Evolutionary conservation across 345 rosid genomes (phyloP).

Genomic region (Bretschneidera sinensis): DNA sequence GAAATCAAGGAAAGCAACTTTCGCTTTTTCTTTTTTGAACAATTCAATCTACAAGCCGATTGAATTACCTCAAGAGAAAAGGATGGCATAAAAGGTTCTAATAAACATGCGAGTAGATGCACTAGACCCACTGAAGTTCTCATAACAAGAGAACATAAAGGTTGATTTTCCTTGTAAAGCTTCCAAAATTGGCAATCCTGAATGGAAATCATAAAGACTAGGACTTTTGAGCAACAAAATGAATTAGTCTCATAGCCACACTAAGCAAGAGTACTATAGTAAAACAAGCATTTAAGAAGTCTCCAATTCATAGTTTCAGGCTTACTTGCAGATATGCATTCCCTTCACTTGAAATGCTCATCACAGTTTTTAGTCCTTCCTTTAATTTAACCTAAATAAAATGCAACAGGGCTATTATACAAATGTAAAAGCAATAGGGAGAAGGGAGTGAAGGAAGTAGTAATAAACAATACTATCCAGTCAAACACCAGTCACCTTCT

Average conservation of each 20-base stretch:
- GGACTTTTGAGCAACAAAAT: neutral
- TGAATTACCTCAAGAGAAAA: constrained; percentile 73
- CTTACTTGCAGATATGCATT: constrained; percentile 82
- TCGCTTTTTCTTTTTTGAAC: neutral
- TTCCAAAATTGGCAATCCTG: constrained; percentile 90
- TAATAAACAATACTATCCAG: neutral
- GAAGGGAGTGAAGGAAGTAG: neutral
- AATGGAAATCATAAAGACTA: constrained; percentile 13
- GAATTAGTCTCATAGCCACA: constrained; percentile 9
- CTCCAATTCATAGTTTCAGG: neutral
- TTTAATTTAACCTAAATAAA: constrained; percentile 76
- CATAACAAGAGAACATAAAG: constrained; percentile 72
- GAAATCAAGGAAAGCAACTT: constrained; percentile 9
- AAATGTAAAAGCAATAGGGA: constrained; percentile 4
- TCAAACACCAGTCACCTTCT: constrained; percentile 48
- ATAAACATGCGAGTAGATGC: constrained; percentile 69
- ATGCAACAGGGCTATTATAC: constrained; percentile 3
- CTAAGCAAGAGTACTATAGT: constrained; percentile 4
- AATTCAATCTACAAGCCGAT: constrained; percentile 2
- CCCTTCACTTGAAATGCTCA: constrained; percentile 88
- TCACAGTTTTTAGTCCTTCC: constrained; percentile 81
- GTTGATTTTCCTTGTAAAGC: constrained; percentile 72
- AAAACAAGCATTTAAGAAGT: neutral
- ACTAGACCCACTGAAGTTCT: constrained; percentile 82
- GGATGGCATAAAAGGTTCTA: constrained; percentile 98